These are phyloP conservation scores for Sarocladiaceae sp. DNA, from an alignment of 2,329 filamentous ascomycete species.

Conservation along the genomic window DNA sequence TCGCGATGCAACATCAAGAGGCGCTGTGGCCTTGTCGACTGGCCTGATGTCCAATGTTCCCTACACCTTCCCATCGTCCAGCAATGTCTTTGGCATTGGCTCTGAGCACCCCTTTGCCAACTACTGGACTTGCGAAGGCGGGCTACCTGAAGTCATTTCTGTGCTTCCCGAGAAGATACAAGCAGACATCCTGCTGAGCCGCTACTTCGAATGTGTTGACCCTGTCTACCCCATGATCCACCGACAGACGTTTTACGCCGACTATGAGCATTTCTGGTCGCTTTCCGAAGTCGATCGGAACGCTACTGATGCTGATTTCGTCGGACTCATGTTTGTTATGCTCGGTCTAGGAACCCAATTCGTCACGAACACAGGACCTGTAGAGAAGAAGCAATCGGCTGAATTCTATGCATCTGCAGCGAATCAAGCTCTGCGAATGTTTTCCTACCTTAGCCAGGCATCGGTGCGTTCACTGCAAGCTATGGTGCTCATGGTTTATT, in stretches of 20 bases:
- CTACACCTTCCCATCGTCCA: slow-evolving; percentile 65
- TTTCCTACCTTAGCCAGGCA: slow-evolving; percentile 71
- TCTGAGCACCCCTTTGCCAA: slow-evolving; percentile 77
- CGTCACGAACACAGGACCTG: slow-evolving; percentile 53
- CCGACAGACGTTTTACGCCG: slow-evolving; percentile 68
- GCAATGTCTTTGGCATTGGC: slow-evolving; percentile 77
- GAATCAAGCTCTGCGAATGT: slow-evolving; percentile 71
- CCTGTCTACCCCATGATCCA: slow-evolving; percentile 80
- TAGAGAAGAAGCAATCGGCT: slow-evolving; percentile 68
- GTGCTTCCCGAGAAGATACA: slow-evolving; percentile 73
- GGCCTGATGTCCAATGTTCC: slow-evolving; percentile 69
- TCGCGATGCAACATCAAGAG: slow-evolving; percentile 40
- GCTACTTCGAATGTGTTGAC: slow-evolving; percentile 69
- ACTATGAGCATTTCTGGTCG: slow-evolving; percentile 76
- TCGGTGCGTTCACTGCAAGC: slow-evolving; percentile 71
- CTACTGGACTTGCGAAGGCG: slow-evolving; percentile 79
- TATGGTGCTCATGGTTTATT: slow-evolving; percentile 78
- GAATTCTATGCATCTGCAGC: slow-evolving; percentile 79
- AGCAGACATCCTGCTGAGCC: slow-evolving; percentile 62
- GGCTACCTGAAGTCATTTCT: slow-evolving; percentile 68
- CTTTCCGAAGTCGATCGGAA: slow-evolving; percentile 53
- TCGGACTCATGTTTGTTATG: slow-evolving; percentile 73
- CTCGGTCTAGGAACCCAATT: slow-evolving; percentile 77
- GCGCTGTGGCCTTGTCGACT: slow-evolving; percentile 51
- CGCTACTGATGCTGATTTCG: slow-evolving; percentile 60